A percentile compares a stretch with the other conserved stretches of the same genome.
Conservation (phyloP, 495 filamentous ascomycete genomes). For the Cercophora newfieldiana region DNA sequence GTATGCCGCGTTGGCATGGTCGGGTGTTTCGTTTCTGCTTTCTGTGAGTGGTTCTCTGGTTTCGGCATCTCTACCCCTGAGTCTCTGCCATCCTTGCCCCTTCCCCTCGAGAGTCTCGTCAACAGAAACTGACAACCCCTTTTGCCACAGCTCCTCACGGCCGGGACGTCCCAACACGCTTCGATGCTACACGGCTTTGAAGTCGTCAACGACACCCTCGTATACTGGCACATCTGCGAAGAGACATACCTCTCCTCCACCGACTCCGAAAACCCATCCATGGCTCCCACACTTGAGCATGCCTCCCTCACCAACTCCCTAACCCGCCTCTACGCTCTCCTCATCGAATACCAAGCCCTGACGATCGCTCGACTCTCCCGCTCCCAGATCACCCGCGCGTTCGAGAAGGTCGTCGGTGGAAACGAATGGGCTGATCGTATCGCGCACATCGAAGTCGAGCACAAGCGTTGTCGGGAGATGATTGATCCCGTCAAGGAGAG, state of each 20-base stretch:
- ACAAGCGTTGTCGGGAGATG: constrained; percentile 17
- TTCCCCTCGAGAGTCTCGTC: neutral
- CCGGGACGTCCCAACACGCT: constrained; percentile 24
- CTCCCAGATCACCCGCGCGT: constrained; percentile 29
- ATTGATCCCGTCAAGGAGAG: constrained; percentile 12
- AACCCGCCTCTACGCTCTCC: constrained; percentile 31
- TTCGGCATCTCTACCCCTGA: neutral
- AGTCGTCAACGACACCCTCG: constrained; percentile 17
- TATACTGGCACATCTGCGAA: constrained; percentile 29
- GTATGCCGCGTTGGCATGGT: constrained; percentile 37
- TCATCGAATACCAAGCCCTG: constrained; percentile 40
- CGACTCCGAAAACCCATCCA: neutral
- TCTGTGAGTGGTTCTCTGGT: constrained; percentile 25
- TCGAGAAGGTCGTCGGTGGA: constrained; percentile 23
- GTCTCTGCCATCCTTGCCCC: neutral
- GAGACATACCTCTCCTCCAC: constrained; percentile 21
- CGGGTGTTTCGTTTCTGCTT: constrained; percentile 34
- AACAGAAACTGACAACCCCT: constrained; percentile 4
- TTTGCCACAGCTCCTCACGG: constrained; percentile 28
- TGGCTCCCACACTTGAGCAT: constrained; percentile 9
- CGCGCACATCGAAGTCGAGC: constrained; percentile 20
- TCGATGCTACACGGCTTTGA: constrained; percentile 29
- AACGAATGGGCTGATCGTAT: constrained; percentile 26
- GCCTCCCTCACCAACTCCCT: constrained; percentile 13
- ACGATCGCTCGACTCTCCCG: constrained; percentile 36